Evolutionary conservation across 2,329 filamentous ascomycete genomes (phyloP).

Genomic region (Kalmusia sp.): DNA sequence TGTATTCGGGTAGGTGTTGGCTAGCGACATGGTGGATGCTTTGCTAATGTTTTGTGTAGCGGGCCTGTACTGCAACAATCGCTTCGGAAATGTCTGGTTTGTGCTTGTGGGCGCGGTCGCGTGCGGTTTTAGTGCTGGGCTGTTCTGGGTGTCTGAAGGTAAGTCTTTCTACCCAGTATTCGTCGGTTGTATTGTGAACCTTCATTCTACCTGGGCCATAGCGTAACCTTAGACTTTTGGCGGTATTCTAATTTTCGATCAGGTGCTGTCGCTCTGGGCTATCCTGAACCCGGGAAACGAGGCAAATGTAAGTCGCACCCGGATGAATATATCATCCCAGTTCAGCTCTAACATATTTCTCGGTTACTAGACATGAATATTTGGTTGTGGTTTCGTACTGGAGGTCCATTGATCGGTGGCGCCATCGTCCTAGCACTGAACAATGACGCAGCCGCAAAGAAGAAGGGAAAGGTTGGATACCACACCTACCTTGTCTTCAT

Average conservation of each 20-base stretch:
- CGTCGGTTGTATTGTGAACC: too few species aligned
- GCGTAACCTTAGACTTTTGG: too few species aligned
- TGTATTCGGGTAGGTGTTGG: conserved; percentile 45
- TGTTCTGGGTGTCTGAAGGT: conserved; percentile 24
- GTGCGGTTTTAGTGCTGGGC: conserved; percentile 38
- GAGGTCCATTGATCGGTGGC: conserved; percentile 58
- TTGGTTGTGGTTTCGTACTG: conserved; percentile 59
- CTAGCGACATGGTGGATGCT: neutral
- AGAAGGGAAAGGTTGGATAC: conserved; percentile 42
- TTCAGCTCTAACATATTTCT: too few species aligned
- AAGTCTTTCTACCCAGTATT: too few species aligned
- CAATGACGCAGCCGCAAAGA: conserved; percentile 33
- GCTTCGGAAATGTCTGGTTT: conserved; percentile 60
- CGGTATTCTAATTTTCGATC: too few species aligned
- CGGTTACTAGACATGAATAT: conserved; percentile 58
- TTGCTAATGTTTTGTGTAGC: conserved; percentile 31
- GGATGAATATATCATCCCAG: too few species aligned
- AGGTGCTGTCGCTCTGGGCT: conserved; percentile 19
- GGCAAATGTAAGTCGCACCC: conserved; percentile 51
- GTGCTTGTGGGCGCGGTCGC: conserved; percentile 57
- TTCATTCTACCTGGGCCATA: too few species aligned
- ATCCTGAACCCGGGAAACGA: conserved; percentile 42
- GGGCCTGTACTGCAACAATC: conserved; percentile 59
- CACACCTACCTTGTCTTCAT: conserved; percentile 55
- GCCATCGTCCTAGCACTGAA: conserved; percentile 57